Evolutionary conservation across 1,284 basidiomycete species (phyloP).

Genomic region (Moesziomyces parantarcticus): DNA sequence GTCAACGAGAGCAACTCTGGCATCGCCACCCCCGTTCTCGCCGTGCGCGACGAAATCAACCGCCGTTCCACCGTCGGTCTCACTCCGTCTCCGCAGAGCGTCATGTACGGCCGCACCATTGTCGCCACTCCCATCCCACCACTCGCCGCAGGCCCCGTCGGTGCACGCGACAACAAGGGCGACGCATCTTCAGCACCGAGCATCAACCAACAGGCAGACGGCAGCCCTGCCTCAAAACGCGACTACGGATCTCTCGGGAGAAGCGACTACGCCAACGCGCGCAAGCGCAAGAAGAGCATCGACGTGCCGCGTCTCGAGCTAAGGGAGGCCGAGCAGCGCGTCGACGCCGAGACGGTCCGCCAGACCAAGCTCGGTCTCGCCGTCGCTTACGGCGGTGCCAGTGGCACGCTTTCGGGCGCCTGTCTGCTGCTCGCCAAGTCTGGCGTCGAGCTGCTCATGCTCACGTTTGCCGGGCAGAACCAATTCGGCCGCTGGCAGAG

Average conservation of each 20-base stretch:
- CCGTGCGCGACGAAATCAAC: slow-evolving; percentile 43
- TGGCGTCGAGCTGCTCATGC: slow-evolving; percentile 86
- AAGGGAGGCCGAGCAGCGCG: slow-evolving; percentile 23
- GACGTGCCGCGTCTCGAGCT: slow-evolving; percentile 47
- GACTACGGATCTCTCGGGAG: slow-evolving; percentile 43
- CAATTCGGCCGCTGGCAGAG: slow-evolving; percentile 85
- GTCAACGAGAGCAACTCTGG: slow-evolving; percentile 65
- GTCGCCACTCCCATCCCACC: slow-evolving; percentile 25
- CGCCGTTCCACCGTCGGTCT: slow-evolving; percentile 15
- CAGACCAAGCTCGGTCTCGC: slow-evolving; percentile 77
- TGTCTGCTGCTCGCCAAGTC: slow-evolving; percentile 94
- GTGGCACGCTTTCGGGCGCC: slow-evolving; percentile 91
- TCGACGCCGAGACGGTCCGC: slow-evolving; percentile 37
- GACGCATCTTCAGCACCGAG: neutral
- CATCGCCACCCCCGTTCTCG: slow-evolving; percentile 59
- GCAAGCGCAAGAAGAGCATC: slow-evolving; percentile 30
- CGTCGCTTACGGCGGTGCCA: slow-evolving; percentile 87
- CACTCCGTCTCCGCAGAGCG: slow-evolving; percentile 12
- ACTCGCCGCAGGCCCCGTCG: neutral
- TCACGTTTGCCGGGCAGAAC: slow-evolving; percentile 79
- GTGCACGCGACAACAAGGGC: neutral
- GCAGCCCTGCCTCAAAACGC: slow-evolving; percentile 11
- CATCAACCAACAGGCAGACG: slow-evolving; percentile 1
- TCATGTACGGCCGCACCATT: slow-evolving; percentile 27
- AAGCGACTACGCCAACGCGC: slow-evolving; percentile 10